Conservation (phyloP, 1,284 basidiomycete species). For the Cutaneotrichosporon spelunceum region DNA sequence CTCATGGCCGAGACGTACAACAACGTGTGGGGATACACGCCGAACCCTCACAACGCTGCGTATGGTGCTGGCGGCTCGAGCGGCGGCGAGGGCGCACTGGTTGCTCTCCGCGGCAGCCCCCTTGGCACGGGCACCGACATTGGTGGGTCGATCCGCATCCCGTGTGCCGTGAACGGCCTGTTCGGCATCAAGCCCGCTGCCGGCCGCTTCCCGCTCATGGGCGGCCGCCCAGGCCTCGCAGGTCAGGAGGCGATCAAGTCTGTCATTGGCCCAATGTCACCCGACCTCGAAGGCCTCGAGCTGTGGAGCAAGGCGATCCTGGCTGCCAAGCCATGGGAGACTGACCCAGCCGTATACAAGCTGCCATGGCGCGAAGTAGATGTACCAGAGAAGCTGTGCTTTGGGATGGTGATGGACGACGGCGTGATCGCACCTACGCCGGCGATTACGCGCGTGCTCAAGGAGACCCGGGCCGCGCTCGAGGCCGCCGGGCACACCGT, state of each 20-base stretch:
- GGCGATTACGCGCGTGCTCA: conserved; percentile 62
- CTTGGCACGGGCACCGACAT: conserved; percentile 53
- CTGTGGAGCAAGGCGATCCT: conserved; percentile 57
- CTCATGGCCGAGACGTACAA: conserved; percentile 35
- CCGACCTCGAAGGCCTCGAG: conserved; percentile 60
- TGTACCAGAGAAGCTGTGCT: conserved; percentile 59
- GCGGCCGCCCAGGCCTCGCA: conserved; percentile 61
- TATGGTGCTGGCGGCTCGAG: conserved; percentile 45
- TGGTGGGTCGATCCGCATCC: conserved; percentile 57
- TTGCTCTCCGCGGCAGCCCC: conserved; percentile 43
- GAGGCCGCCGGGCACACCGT: conserved; percentile 61
- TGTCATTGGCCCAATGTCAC: conserved; percentile 65
- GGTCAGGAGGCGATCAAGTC: conserved; percentile 66
- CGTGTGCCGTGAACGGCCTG: conserved; percentile 18
- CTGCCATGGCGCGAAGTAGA: conserved; percentile 63
- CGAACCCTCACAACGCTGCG: conserved; percentile 49
- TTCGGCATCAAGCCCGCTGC: conserved; percentile 19
- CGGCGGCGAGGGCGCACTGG: conserved; percentile 52
- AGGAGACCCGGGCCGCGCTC: conserved; percentile 59
- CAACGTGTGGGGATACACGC: conserved; percentile 33
- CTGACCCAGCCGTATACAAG: conserved; percentile 60
- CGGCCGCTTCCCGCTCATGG: conserved; percentile 17
- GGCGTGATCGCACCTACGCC: conserved; percentile 63
- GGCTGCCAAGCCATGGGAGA: conserved; percentile 44
- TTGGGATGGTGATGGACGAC: conserved; percentile 54